Evolutionary conservation across 169 alveolate species (phyloP), one percentile per base, ranked within the genome.

Genomic region (Neospora caninum): DNA sequence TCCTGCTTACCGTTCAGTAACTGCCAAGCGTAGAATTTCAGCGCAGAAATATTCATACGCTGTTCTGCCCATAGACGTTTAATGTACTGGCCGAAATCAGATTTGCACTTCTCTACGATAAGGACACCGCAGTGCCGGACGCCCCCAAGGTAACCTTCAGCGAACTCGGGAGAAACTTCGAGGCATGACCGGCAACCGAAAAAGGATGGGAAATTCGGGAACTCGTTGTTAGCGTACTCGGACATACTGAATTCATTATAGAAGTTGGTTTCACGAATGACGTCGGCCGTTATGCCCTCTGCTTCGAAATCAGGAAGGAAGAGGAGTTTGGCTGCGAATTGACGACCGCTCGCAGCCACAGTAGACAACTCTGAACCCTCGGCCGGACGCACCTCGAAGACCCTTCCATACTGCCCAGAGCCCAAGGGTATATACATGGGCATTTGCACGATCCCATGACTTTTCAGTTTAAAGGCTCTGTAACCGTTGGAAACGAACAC

Each of bases 21-120:
- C 43, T 86, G 91, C 91, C 91, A 86, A 36, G n/a, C 91, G 58
- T 86, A 86, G 78, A 86, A 86, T 29, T 86, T 86, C 67, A 86
- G 78, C 58, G 91, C 91, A 34, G 91, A 86, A 38, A 39, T 39
- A 34, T 16, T 86, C 80, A 86, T n/a, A 13, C 58, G 49, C 91
- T 45, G 31, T 49, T 86, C 67, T n/a, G 91, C 91, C 45, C 58
- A 45, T 29, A 86, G 91, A 2, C 49, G 80, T 36, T 45, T 43
- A 29, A 45, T 36, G 78, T 36, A 86, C 53, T 42, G 41, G 27
- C 67, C 91, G 27, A 86, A 36, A 36, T 86, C 91, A n/a, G 91
- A 43, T 20, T 9, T 0, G 78, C 91, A 86, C n/a, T 45, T 43
- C 78, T 86, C 91, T 29, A 86, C 91, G 80, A 86, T 49, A 9